phyloP scores from a whole-genome alignment of 163 green algal genomes.

The Prototheca cutis region DNA sequence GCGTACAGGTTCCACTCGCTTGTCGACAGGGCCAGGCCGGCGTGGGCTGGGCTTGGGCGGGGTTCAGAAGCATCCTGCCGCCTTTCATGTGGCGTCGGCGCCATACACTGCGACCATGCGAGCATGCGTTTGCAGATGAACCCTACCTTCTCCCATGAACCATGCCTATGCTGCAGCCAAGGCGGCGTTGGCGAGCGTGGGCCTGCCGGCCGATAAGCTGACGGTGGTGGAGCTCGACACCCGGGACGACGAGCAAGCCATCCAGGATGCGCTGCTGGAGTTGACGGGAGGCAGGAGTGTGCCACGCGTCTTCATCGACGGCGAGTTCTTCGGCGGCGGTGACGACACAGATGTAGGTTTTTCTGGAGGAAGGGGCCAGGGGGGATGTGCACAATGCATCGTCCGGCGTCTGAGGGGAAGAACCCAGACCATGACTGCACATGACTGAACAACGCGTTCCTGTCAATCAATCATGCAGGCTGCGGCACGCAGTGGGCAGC shows the following conservation, averaged over 20 bases:
- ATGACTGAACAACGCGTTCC: no score
- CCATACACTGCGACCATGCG: no score
- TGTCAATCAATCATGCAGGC: no score
- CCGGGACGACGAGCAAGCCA: slow-evolving; percentile 4
- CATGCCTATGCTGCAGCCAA: slow-evolving; percentile 14
- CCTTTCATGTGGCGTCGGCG: no score
- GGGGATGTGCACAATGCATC: no score
- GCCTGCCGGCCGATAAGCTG: slow-evolving; percentile 13
- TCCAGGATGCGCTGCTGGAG: slow-evolving; percentile 18
- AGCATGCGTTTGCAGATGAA: not conserved
- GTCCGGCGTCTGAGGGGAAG: no score
- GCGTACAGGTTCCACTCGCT: no score
- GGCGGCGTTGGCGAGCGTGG: slow-evolving; percentile 9
- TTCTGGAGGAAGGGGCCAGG: not conserved
- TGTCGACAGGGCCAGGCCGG: no score
- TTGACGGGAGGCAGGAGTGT: slow-evolving; percentile 20
- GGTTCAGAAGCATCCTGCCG: no score
- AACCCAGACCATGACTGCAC: no score
- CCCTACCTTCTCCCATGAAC: not conserved
- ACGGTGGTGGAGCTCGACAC: slow-evolving; percentile 27
- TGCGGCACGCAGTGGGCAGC: slow-evolving; percentile 10
- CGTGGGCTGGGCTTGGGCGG: no score
- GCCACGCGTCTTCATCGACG: slow-evolving; percentile 34
- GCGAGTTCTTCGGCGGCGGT: slow-evolving; percentile 31
- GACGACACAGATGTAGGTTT: slow-evolving; percentile 22